Evolutionary conservation across 257 asterid genomes (phyloP), one percentile per base, ranked within the genome.

Genomic region (Petrea volubilis): DNA sequence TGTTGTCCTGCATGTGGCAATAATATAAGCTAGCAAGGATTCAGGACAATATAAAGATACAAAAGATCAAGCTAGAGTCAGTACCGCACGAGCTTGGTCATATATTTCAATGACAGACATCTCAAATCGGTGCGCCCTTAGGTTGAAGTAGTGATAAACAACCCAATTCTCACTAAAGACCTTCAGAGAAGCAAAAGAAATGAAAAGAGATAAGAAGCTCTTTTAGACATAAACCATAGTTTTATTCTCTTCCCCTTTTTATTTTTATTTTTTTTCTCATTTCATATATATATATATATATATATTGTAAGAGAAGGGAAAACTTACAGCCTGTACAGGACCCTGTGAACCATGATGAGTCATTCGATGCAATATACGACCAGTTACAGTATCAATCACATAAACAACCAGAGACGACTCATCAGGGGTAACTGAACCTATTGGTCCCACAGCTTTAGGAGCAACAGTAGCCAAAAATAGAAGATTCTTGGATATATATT

Each of bases 121-220:
- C 84, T 95, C 99, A 72, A 85, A 90, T 78, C 98, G 87, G 77
- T 92, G 99, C 65, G 99, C 98, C 81, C 96, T 84, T 69, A 92
- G 87, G 81, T 95, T 95, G 83, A 95, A 92, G 91, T 88, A 95
- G 89, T 95, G 99, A 83, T 95, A 95, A 76, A 92, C 92, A 57
- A 95, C 81, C 99, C 99, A 95, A 81, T 95, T 92, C 95, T 95
- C 99, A 51, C 99, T 86, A 72, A 88, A 81, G 75, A 92, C 97
- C 99, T 95, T 74, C 75, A 80, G 44, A 76, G 24, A 79, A 64
- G 44, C 21, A 33, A 47, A 43, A 60, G 53, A 18, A 23, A 33
- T 18, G 20, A 34, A 71, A 28, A 70, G 49, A 7, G 21, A 50
- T 10, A 21, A 64, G 14, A 41, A 41, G 33, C 14, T 21, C 9